A percentile compares a stretch with the other conserved stretches of the same genome.
These are phyloP conservation scores for Apiotrichum akiyoshidainum DNA, from an alignment of 1,284 basidiomycete species.

Conservation along the genomic window DNA sequence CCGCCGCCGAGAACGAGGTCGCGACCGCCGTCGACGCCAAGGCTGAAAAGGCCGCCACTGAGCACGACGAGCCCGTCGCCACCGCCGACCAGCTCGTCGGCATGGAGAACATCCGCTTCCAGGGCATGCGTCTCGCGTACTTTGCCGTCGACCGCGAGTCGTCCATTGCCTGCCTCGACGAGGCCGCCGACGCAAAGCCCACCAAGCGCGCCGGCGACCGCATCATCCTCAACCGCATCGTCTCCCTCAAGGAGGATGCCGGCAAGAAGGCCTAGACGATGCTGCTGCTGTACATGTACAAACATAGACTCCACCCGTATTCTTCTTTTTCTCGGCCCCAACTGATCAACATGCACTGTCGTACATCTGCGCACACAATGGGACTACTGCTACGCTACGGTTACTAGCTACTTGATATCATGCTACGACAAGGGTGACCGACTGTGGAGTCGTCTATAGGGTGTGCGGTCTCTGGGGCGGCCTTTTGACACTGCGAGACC, in stretches of 20 bases:
- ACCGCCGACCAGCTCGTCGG: conserved; percentile 81
- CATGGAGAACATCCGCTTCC: conserved; percentile 91
- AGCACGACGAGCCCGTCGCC: conserved; percentile 54
- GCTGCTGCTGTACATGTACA: background rate
- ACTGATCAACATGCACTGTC: conserved; percentile 9
- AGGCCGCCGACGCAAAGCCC: conserved; percentile 53
- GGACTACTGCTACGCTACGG: background rate
- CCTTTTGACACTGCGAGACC: background rate
- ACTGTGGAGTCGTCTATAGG: background rate
- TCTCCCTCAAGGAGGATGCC: conserved; percentile 91
- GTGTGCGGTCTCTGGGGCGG: no score
- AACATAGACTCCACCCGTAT: background rate
- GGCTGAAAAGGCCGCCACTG: conserved; percentile 28
- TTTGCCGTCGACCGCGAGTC: conserved; percentile 90
- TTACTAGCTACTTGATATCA: background rate
- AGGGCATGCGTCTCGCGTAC: conserved; percentile 92
- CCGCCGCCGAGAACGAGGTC: conserved; percentile 49
- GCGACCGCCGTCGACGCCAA: conserved; percentile 52
- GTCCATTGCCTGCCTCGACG: conserved; percentile 62
- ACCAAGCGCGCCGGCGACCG: conserved; percentile 65
- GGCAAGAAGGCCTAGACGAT: conserved; percentile 60
- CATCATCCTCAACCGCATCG: conserved; percentile 87
- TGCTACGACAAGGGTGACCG: background rate
- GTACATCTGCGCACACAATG: conserved; percentile 3
- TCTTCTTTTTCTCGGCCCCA: background rate